phyloP scores from a whole-genome alignment of 768 basidiomycete genomes.

The Mycena rosella region DNA sequence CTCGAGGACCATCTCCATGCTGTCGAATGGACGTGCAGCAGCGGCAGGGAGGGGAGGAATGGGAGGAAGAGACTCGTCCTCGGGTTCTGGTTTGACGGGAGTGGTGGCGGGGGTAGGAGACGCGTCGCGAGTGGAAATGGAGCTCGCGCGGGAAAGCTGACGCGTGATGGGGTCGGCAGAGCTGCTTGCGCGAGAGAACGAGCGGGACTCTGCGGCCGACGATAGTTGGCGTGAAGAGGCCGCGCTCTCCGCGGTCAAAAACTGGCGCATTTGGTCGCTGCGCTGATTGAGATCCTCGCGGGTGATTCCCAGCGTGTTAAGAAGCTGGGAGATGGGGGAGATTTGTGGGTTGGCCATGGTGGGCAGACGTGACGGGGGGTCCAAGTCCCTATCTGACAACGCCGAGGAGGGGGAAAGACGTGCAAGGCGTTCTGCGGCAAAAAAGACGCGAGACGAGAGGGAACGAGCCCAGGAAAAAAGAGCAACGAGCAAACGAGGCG shows the following conservation, averaged over 20 bases:
- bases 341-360: constrained; percentile 56
- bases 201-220: constrained; percentile 51
- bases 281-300: constrained; percentile 79
- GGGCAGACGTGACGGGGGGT: constrained; percentile 20
- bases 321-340: constrained; percentile 81
- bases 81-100: constrained; percentile 74
- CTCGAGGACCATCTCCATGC: constrained; percentile 84
- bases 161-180: constrained; percentile 54
- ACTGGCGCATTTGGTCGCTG: constrained; percentile 85
- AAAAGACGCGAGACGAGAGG: constrained; percentile 25
- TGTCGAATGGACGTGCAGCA: constrained; percentile 78
- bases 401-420: constrained; percentile 4
- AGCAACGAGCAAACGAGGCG: neutral
- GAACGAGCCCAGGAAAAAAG: constrained; percentile 5
- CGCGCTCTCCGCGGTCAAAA: constrained; percentile 69
- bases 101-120: constrained; percentile 66
- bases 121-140: constrained; percentile 64
- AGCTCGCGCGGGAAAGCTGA: constrained; percentile 59
- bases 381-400: constrained; percentile 4
- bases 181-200: constrained; percentile 52
- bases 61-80: constrained; percentile 62
- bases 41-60: constrained; percentile 53
- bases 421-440: neutral
- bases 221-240: constrained; percentile 57
- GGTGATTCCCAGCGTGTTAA: constrained; percentile 80